phyloP scores from a whole-genome alignment of 2,329 filamentous ascomycete genomes.

The Fusarium sp. region DNA sequence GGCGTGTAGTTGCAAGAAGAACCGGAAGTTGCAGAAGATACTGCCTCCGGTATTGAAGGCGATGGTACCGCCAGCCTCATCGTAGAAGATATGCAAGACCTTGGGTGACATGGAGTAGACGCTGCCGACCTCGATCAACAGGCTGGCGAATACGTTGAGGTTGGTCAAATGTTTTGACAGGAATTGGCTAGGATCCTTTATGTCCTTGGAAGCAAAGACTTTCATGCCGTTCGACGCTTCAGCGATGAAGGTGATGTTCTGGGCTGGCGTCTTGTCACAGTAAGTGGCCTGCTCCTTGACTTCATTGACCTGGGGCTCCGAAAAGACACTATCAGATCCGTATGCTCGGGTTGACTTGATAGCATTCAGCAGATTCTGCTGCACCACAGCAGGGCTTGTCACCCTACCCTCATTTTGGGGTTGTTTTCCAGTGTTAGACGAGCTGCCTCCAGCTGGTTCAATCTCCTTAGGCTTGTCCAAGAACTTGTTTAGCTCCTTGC shows the following conservation, averaged over 20 bases:
- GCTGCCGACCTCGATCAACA: constrained; percentile 76
- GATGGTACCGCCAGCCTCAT: constrained; percentile 82
- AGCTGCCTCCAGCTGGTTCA: constrained; percentile 26
- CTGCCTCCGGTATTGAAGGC: constrained; percentile 91
- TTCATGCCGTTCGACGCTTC: constrained; percentile 78
- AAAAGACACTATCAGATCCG: constrained; percentile 79
- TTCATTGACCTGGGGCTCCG: constrained; percentile 74
- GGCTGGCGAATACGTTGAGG: constrained; percentile 75
- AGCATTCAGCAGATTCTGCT: constrained; percentile 80
- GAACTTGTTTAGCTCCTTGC: constrained; percentile 59
- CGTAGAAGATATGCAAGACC: constrained; percentile 88
- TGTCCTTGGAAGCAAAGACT: constrained; percentile 74
- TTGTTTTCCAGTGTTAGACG: constrained; percentile 26
- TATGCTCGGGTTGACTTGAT: constrained; percentile 83
- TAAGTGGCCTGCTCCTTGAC: constrained; percentile 88
- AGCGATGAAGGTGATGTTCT: constrained; percentile 78
- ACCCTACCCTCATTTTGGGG: constrained; percentile 63
- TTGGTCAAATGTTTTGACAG: constrained; percentile 69
- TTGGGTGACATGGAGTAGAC: constrained; percentile 78
- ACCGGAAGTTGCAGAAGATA: constrained; percentile 93
- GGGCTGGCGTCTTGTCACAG: constrained; percentile 80
- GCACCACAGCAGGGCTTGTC: constrained; percentile 70
- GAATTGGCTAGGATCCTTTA: constrained; percentile 65
- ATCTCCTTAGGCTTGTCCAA: constrained; percentile 51
- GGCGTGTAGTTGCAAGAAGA: constrained; percentile 84